Percentiles rank a stretch among this genome's conserved stretches.
Evolutionary conservation across 2,329 filamentous ascomycete genomes (phyloP).

Genomic region (Arachnopeziza araneosa): DNA sequence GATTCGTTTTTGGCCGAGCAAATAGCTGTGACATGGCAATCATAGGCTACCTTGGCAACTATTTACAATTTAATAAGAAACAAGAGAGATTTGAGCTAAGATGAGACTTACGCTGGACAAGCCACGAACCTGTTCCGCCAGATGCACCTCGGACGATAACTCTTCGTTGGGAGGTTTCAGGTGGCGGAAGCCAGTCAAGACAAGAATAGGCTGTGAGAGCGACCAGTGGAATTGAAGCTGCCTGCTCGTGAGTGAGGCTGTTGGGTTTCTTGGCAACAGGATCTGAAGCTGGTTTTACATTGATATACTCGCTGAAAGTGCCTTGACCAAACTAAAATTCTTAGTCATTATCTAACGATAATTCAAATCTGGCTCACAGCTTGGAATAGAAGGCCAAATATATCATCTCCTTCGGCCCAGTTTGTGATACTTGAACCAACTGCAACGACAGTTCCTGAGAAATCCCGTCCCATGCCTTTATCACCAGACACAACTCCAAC

Average conservation of each 20-base stretch:
- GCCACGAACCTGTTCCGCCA: constrained; percentile 26
- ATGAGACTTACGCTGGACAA: constrained; percentile 21
- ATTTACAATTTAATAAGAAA: background rate
- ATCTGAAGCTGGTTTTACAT: constrained; percentile 20
- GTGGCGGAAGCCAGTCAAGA: constrained; percentile 24
- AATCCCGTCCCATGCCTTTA: constrained; percentile 29
- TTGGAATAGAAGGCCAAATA: constrained; percentile 31
- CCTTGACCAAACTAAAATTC: constrained; percentile 24
- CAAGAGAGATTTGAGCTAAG: background rate
- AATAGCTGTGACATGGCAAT: constrained; percentile 28
- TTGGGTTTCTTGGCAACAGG: constrained; percentile 34
- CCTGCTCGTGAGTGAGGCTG: constrained; percentile 37
- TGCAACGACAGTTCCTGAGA: constrained; percentile 29
- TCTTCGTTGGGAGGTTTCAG: constrained; percentile 12
- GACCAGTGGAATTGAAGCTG: constrained; percentile 40
- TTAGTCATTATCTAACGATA: background rate
- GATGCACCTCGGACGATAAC: constrained; percentile 26
- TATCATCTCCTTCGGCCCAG: constrained; percentile 32
- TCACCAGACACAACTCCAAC: constrained; percentile 23
- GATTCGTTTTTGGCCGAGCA: constrained; percentile 25
- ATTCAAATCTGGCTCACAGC: constrained; percentile 13
- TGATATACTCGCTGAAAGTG: constrained; percentile 28
- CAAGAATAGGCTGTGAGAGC: constrained; percentile 35
- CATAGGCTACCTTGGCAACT: constrained; percentile 25
- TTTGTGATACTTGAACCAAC: constrained; percentile 30